Percentiles rank a stretch among this genome's conserved stretches.
Conservation (phyloP, 1,139 yeast genomes). For the Magnusiomyces sp. region DNA sequence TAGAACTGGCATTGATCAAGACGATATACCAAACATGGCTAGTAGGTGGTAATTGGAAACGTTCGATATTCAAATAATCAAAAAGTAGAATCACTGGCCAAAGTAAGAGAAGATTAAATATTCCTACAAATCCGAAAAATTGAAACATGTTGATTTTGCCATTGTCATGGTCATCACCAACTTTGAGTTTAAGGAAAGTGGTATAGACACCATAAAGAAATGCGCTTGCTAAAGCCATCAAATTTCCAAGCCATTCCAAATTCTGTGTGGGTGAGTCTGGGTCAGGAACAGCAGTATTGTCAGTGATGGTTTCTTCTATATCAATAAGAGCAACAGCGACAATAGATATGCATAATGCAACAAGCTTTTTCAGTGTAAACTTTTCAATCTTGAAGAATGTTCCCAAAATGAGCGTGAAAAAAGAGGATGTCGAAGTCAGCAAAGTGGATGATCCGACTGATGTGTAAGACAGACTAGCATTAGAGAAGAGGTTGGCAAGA, state of each 20-base stretch:
- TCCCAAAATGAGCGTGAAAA: conserved; percentile 85
- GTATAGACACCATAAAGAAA: conserved; percentile 87
- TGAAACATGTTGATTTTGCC: conserved; percentile 74
- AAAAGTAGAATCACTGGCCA: conserved; percentile 77
- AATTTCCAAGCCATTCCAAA: conserved; percentile 56
- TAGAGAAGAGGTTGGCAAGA: conserved; percentile 76
- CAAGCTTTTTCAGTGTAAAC: conserved; percentile 54
- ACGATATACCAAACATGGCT: conserved; percentile 47
- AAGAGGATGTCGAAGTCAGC: conserved; percentile 81
- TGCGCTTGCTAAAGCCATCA: conserved; percentile 76
- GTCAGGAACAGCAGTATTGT: conserved; percentile 16
- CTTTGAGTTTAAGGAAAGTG: conserved; percentile 65
- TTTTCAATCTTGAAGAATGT: conserved; percentile 61
- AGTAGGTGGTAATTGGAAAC: conserved; percentile 59
- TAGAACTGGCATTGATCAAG: conserved; percentile 58
- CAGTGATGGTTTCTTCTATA: not conserved
- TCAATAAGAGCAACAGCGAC: conserved; percentile 52
- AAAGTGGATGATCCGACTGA: conserved; percentile 92
- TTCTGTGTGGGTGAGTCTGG: conserved; percentile 22
- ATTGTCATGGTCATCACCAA: conserved; percentile 55
- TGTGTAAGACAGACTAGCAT: conserved; percentile 79
- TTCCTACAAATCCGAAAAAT: conserved; percentile 91
- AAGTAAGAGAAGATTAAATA: conserved; percentile 61
- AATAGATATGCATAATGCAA: conserved; percentile 64
- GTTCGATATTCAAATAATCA: conserved; percentile 56